phyloP scores from a whole-genome alignment of 192 early-diverging fungal genomes.

The Haplosporangium gracile region DNA sequence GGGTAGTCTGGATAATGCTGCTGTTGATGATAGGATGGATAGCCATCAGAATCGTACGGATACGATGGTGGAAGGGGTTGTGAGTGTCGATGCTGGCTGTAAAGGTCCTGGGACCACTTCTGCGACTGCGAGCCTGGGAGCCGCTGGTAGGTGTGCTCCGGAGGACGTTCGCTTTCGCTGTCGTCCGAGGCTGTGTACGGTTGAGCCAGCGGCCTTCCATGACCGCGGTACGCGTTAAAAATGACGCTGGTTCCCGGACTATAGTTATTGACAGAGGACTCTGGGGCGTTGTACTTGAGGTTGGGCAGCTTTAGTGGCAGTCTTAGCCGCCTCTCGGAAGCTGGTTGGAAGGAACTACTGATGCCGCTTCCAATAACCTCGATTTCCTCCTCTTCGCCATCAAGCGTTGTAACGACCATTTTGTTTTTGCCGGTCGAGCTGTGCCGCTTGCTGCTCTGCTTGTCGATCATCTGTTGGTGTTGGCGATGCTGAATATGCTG shows the following conservation, averaged over 20 bases:
- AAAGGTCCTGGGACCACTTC: neutral
- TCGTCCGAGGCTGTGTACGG: conserved; percentile 11
- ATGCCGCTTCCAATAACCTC: conserved; percentile 45
- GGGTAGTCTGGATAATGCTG: conserved; percentile 2
- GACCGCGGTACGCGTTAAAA: conserved; percentile 43
- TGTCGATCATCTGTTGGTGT: conserved; percentile 17
- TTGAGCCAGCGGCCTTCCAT: conserved; percentile 15
- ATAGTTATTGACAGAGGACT: conserved; percentile 36
- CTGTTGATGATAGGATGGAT: neutral
- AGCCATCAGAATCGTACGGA: neutral
- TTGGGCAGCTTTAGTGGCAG: conserved; percentile 29
- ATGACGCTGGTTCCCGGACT: conserved; percentile 49
- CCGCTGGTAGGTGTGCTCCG: neutral
- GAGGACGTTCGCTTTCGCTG: neutral
- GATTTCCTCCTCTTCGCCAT: conserved; percentile 32
- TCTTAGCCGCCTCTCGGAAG: neutral
- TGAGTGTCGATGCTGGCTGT: neutral
- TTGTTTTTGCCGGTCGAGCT: conserved; percentile 1
- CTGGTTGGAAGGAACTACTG: conserved; percentile 9
- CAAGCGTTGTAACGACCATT: conserved; percentile 13
- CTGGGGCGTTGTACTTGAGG: conserved; percentile 33
- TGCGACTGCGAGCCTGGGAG: neutral
- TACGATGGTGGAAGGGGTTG: conserved; percentile 4
- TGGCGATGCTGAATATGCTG: conserved; percentile 13
- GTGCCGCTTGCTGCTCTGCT: neutral